Base-by-base conservation (phyloP, 306 rosid species). In the Senna siamea region DNA sequence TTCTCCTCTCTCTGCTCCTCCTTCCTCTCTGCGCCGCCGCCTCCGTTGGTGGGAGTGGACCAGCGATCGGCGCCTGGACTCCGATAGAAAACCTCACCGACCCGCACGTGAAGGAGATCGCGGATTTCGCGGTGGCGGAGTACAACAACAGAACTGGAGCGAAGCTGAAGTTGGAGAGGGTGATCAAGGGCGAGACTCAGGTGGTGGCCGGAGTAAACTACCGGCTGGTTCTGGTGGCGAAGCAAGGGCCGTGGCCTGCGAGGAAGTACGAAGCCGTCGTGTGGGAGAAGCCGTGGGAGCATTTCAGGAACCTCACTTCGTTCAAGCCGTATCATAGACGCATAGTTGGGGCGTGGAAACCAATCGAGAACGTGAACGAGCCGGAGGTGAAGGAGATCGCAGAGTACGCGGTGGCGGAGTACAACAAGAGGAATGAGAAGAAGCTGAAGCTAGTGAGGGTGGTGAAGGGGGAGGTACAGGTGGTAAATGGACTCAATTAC, bases 21-120 rank as follows among this genome's bases (percentile, higher is more conserved):
- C 66, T 87, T 5, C 44, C 70, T 3, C n/a, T 80, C 15, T 60
- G 40, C 18, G 64, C 75, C 4, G 9, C 58, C 13, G 11, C 30
- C 40, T 37, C 71, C 46, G 76, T 52, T 0, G 78, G 13, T 19
- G 15, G 19, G 3, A 2, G 37, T 0, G 55, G 30, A 0, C 19
- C 7, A 0, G 0, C 34, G 0, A 0, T 1, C 9, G 87, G 88
- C 3, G 85, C 80, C 0, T 90, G 85, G 81, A 5, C 10, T 4
- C 87, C 90, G 3, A 87, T 90, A 35, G 1, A 78, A 76, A 11
- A 91, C 73, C 0, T 73, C 1, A 69, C 7, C 0, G 92, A 76
- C 6, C 81, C 74, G 5, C 80, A 83, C 40, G 90, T 87, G 73
- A 18, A 0, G 5, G 87, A 85, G 84, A 86, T 89, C 30, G 97